Evolutionary conservation across 768 basidiomycete species (phyloP), one percentile per base, ranked within the genome.

Genomic region (Tylopilus sp.): DNA sequence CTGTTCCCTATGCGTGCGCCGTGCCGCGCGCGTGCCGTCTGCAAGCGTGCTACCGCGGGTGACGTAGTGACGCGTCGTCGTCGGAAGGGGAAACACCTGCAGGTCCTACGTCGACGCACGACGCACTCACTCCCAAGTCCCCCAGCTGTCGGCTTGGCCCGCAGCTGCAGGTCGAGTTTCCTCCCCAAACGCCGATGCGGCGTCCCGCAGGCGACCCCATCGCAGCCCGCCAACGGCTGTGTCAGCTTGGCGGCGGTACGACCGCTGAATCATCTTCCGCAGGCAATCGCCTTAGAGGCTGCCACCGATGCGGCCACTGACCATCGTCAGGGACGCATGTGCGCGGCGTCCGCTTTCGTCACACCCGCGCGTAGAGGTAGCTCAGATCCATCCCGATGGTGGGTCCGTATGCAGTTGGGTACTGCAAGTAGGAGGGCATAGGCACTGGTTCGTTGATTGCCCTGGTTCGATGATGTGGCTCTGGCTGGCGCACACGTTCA

Each of bases 321-420:
- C n/a, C n/a, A n/a, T n/a, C n/a, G n/a, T 40, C 43, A 33, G 48
- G 52, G 19, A 31, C 16, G 42, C 31, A 26, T 36, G 52, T 41
- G 50, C 45, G 48, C 49, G 42, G 48, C 42, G 24, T 40, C 54
- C 49, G 33, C 45, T 48, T 53, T 53, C 22, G 26, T 56, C 42
- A 45, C 52, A n/a, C 31, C 16, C 16, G 11, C 29, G n/a, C n/a
- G n/a, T n/a, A n/a, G n/a, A n/a, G n/a, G n/a, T n/a, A n/a, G n/a
- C n/a, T n/a, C n/a, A 62, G 58, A 53, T 66, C 61, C 54, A 49
- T n/a, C 51, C 16, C 34, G 59, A 63, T 53, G 53, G 46, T 17
- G 45, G 36, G 5, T 21, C 45, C 45, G 29, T 44, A 53, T 36
- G 55, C 13, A 16, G 41, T 5, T 36, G 24, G 51, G 51, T 47